Evolutionary conservation across 495 filamentous ascomycete species (phyloP).

Genomic region (Daldinia bambusicola): DNA sequence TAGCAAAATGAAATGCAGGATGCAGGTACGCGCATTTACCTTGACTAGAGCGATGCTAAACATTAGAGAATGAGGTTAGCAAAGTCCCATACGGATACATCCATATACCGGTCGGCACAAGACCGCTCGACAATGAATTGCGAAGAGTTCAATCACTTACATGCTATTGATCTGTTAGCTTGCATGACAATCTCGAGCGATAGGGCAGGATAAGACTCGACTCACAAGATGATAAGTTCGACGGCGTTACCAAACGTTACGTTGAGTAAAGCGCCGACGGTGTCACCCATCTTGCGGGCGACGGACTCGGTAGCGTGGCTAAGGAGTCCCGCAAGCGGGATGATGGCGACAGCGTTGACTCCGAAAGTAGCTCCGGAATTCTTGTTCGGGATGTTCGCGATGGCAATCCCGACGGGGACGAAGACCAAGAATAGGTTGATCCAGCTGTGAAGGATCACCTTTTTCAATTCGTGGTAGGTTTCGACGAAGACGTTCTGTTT

Average conservation of each 20-base stretch:
- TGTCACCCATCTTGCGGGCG: constrained; percentile 79
- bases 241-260: constrained; percentile 92
- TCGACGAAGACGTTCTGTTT: constrained; percentile 58
- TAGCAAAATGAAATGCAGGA: constrained; percentile 40
- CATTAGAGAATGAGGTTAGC: constrained; percentile 29
- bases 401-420: constrained; percentile 80
- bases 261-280: constrained; percentile 82
- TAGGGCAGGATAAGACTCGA: constrained; percentile 29
- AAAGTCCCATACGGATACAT: not conserved
- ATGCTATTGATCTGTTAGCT: constrained; percentile 47
- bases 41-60: constrained; percentile 73
- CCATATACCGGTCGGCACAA: not conserved
- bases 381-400: constrained; percentile 58
- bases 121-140: not conserved
- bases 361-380: constrained; percentile 67
- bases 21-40: constrained; percentile 48
- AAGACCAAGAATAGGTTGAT: constrained; percentile 83
- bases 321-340: constrained; percentile 82
- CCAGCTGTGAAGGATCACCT: constrained; percentile 73
- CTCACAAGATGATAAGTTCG: constrained; percentile 85
- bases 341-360: constrained; percentile 84
- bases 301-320: constrained; percentile 85
- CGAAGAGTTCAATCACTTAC: constrained; percentile 39
- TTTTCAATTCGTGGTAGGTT: constrained; percentile 62
- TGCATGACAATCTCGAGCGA: not conserved